Percentiles rank a stretch among this genome's conserved stretches.
These are phyloP conservation scores for Clathrospora elynae DNA, from an alignment of 2,329 filamentous ascomycete species.

Conservation along the genomic window DNA sequence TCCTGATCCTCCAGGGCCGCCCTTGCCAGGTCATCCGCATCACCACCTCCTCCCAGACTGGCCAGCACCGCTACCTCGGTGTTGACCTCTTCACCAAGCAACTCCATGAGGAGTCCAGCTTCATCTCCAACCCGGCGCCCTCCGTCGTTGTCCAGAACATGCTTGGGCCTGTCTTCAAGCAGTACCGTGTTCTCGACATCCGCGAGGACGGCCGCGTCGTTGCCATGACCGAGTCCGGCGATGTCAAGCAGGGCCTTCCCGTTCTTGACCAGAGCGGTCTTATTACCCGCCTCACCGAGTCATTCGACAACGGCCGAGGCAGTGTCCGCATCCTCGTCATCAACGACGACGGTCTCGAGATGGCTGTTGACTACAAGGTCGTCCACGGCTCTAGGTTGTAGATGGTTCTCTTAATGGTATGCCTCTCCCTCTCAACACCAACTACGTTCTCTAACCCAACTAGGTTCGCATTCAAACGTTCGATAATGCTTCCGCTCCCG, in stretches of 20 bases:
- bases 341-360: conserved; percentile 88
- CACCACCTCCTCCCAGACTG: conserved; percentile 95
- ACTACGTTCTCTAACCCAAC: conserved; percentile 18
- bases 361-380: conserved; percentile 98
- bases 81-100: conserved; percentile 99
- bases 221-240: conserved; percentile 98
- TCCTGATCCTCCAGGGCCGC: conserved; percentile 97
- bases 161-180: conserved; percentile 99
- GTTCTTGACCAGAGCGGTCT: conserved; percentile 96
- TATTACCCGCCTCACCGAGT: conserved; percentile 75
- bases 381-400: conserved; percentile 78
- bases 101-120: conserved; percentile 97
- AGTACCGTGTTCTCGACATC: conserved; percentile 99
- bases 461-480: conserved; percentile 37
- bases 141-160: conserved; percentile 99
- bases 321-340: conserved; percentile 95
- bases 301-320: conserved; percentile 91
- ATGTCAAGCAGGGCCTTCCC: conserved; percentile 93
- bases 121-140: conserved; percentile 94
- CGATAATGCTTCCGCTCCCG: conserved; percentile 40
- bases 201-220: conserved; percentile 80
- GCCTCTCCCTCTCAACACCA: conserved; percentile 6
- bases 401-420: conserved; percentile 42
- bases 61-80: conserved; percentile 99
- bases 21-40: conserved; percentile 99